Conservation (phyloP, 495 filamentous ascomycete genomes). For the Aspergillus wentii region DNA sequence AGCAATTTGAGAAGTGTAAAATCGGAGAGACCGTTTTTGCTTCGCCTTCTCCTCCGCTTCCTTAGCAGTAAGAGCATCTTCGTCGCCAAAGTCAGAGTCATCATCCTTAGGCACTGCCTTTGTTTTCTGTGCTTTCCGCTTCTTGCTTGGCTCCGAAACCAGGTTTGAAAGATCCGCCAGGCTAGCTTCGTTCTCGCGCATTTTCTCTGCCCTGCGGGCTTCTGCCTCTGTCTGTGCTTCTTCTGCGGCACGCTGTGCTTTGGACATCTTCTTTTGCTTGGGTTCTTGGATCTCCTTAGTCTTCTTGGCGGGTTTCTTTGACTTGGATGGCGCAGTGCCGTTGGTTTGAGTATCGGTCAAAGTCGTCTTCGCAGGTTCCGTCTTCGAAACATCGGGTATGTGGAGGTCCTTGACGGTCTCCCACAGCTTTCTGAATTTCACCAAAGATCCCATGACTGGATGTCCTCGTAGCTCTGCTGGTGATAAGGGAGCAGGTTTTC, state of each 20-base stretch:
- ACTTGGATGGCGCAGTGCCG: conserved; percentile 8
- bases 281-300: conserved; percentile 25
- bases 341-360: no score
- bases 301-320: conserved; percentile 21
- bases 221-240: conserved; percentile 48
- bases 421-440: conserved; percentile 80
- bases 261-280: conserved; percentile 42
- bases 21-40: conserved; percentile 83
- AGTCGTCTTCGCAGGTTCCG: conserved; percentile 6
- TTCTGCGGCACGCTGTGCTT: conserved; percentile 45
- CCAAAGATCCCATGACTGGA: conserved; percentile 77
- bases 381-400: conserved; percentile 16
- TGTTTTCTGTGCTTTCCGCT: conserved; percentile 28
- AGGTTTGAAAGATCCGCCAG: conserved; percentile 62
- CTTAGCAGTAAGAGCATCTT: conserved; percentile 50
- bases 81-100: conserved; percentile 66
- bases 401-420: conserved; percentile 57
- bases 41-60: conserved; percentile 78
- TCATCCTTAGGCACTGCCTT: conserved; percentile 30
- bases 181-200: conserved; percentile 58
- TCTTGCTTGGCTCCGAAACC: conserved; percentile 24
- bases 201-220: conserved; percentile 49
- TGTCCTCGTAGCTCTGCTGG: conserved; percentile 78
- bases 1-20: conserved; percentile 94
- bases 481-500: conserved; percentile 47